Percentiles rank a stretch among this genome's conserved stretches.
Conservation (phyloP, 805 yeast genomes). For the Spathaspora girioi region DNA sequence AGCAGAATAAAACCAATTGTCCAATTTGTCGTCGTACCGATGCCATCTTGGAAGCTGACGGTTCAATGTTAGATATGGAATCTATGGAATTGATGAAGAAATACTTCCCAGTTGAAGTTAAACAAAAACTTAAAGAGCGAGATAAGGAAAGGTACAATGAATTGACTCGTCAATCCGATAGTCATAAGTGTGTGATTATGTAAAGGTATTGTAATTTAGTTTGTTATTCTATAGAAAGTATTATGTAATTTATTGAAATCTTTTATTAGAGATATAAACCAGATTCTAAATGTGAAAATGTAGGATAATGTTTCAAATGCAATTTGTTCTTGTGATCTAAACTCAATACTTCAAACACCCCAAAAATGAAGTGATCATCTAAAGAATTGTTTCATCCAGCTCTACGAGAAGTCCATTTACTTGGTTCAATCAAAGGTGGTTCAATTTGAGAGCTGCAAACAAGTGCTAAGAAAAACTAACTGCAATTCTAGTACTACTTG, state of each 20-base stretch:
- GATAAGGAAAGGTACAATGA: constrained; percentile 35
- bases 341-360: too few species aligned
- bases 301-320: too few species aligned
- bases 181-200: constrained; percentile 11
- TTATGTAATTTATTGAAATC: not conserved
- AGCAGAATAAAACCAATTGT: constrained; percentile 55
- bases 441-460: too few species aligned
- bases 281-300: too few species aligned
- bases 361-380: too few species aligned
- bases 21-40: constrained; percentile 59
- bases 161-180: constrained; percentile 1
- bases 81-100: constrained; percentile 50
- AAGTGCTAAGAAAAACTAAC: too few species aligned
- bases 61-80: constrained; percentile 53
- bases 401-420: too few species aligned
- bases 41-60: constrained; percentile 57
- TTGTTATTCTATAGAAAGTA: not conserved
- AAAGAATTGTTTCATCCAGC: too few species aligned
- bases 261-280: not conserved
- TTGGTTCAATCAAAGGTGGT: too few species aligned
- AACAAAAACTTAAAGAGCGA: constrained; percentile 55
- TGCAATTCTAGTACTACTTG: too few species aligned
- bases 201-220: not conserved
- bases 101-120: constrained; percentile 66
- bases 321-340: too few species aligned